Conservation (phyloP, 2,329 filamentous ascomycete species). For the Alternaria sp. region DNA sequence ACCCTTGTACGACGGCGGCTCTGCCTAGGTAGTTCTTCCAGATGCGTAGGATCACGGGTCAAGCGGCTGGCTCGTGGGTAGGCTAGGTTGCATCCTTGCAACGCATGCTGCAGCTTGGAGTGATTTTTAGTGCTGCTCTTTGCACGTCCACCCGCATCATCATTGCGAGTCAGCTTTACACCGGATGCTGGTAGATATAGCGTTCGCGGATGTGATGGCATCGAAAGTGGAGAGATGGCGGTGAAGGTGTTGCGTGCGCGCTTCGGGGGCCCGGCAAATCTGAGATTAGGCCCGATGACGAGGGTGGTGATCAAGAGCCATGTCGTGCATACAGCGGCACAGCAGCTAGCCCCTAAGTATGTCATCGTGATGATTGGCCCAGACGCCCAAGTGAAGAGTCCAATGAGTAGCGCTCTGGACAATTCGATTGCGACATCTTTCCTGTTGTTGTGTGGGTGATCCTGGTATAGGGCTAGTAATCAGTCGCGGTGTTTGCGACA, state of each 20-base stretch:
- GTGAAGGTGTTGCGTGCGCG: constrained; percentile 25
- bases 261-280: constrained; percentile 26
- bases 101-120: neutral
- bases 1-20: constrained; percentile 7
- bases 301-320: constrained; percentile 14
- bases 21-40: constrained; percentile 3
- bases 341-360: constrained; percentile 1
- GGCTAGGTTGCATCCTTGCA: constrained; percentile 1
- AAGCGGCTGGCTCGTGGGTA: constrained; percentile 8
- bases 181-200: constrained; percentile 5
- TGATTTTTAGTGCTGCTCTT: neutral
- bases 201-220: neutral
- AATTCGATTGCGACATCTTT: neutral
- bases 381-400: neutral
- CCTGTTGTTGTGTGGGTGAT: neutral
- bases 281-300: constrained; percentile 16
- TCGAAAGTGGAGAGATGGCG: constrained; percentile 19
- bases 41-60: constrained; percentile 5
- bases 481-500: neutral
- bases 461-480: neutral
- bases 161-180: constrained; percentile 6
- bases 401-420: neutral
- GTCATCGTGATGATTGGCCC: neutral
- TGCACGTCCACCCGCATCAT: neutral
- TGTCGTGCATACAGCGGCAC: constrained; percentile 19